Evolutionary conservation across 805 yeast species (phyloP).

Genomic region (Lipomyces starkeyi): DNA sequence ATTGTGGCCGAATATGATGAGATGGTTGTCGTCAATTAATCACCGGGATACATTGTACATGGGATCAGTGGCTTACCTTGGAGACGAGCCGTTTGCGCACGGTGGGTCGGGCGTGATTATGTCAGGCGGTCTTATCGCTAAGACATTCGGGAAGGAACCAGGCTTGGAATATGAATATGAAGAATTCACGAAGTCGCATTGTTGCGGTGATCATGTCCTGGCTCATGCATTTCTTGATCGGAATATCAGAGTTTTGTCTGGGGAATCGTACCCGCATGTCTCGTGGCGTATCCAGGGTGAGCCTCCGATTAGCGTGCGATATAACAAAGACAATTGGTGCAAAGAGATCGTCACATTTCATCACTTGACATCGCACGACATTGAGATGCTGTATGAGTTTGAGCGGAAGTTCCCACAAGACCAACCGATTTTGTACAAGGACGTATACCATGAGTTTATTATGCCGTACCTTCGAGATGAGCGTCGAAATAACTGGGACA

Average conservation of each 20-base stretch:
- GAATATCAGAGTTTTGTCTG: conserved; percentile 27
- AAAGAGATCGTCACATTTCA: conserved; percentile 45
- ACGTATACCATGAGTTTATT: conserved; percentile 46
- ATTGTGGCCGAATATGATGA: conserved; percentile 42
- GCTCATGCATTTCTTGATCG: conserved; percentile 40
- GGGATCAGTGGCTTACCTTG: conserved; percentile 43
- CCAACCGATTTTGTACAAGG: conserved; percentile 39
- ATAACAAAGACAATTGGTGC: conserved; percentile 42
- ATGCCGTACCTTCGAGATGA: conserved; percentile 42
- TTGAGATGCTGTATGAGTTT: conserved; percentile 44
- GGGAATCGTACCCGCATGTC: conserved; percentile 32
- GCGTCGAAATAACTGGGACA: conserved; percentile 42
- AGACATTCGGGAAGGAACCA: conserved; percentile 40
- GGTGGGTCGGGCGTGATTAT: conserved; percentile 50
- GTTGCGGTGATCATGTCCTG: conserved; percentile 49
- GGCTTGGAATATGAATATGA: conserved; percentile 38
- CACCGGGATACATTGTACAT: conserved; percentile 44
- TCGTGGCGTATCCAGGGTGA: conserved; percentile 46
- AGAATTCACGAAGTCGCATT: conserved; percentile 35
- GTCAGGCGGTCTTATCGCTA: conserved; percentile 44
- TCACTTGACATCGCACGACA: conserved; percentile 39
- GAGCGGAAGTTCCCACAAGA: conserved; percentile 41
- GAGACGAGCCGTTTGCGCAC: conserved; percentile 45
- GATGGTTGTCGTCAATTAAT: conserved; percentile 38
- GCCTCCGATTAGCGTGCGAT: conserved; percentile 36